Base-by-base conservation (phyloP, 2,329 filamentous ascomycete genomes). In the Pseudopyrenochaeta lycopersici region DNA sequence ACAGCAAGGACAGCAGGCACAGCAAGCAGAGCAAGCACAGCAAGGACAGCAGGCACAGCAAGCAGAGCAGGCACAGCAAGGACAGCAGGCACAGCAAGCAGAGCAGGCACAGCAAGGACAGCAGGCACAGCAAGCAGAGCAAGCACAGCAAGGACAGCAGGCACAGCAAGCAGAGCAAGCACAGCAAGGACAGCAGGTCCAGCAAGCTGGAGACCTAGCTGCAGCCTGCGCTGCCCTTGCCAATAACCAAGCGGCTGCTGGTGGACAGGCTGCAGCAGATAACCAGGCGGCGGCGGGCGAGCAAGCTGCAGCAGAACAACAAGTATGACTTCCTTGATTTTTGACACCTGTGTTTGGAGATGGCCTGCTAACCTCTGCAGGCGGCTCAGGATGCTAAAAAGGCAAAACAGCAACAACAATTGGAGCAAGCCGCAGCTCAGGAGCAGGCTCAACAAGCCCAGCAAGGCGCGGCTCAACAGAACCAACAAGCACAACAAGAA, bases 191-290 rank as follows among this genome's bases (percentile, higher is more conserved):
- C 20, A 40, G 51, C 32, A n/a, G 40, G 49, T 4, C 35, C 44
- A 27, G 47, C 52, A 50, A 11, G 45, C 49, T 11, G 48, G 9
- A 27, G 23, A 27, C 23, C 23, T 27, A 27, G 23, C 23, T 9
- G 23, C 23, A 27, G 23, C 23, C 4, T 27, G 23, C 9, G 23
- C 23, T 9, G 23, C 23, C 9, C 23, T 27, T 27, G 23, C 23
- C 4, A 52, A 7, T 40, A 46, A 46, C 29, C 44, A 49, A 15
- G 36, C 30, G 30, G 31, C 14, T 30, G 43, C 42, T 36, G 40
- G 23, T 33, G 29, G 32, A 38, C 40, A 59, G 21, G 48, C 41
- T 11, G 56, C 56, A 11, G 46, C 50, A 12, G 40, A 56, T 12
- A 35, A 56, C 11, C 30, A 54, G 17, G 46, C 43, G 18, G 45